These are phyloP conservation scores for Trichoderma asperelloides DNA, from an alignment of 495 filamentous ascomycete species.

Conservation along the genomic window DNA sequence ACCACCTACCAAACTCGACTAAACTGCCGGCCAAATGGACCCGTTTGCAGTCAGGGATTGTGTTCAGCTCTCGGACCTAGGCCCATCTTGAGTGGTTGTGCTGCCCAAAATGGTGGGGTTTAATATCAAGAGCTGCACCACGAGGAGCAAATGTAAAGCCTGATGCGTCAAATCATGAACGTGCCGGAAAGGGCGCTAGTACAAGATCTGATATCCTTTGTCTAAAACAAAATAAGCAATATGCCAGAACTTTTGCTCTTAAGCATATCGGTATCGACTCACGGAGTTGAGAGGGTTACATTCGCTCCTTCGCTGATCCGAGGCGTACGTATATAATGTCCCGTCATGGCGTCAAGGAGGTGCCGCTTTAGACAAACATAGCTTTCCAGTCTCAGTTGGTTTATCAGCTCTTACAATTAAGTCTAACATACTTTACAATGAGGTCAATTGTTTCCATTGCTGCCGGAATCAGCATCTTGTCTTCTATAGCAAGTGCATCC, in stretches of 20 bases:
- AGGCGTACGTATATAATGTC: not conserved
- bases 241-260: not conserved
- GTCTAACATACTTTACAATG: not conserved
- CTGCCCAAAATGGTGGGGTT: not conserved
- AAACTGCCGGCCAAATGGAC: not conserved
- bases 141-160: not conserved
- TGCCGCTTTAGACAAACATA: not conserved
- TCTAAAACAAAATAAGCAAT: not conserved
- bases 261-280: not conserved
- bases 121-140: not conserved
- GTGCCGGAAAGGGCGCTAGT: not conserved
- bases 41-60: not conserved
- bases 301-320: not conserved
- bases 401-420: not conserved
- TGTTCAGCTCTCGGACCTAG: not conserved
- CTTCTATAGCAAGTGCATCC: conserved; percentile 24
- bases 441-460: not conserved
- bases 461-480: not conserved
- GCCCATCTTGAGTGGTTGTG: not conserved
- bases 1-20: not conserved
- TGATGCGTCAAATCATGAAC: not conserved
- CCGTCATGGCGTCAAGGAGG: not conserved
- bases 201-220: not conserved
- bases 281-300: not conserved
- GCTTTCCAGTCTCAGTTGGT: not conserved